These are phyloP conservation scores for Rhizophagus clarus DNA, from an alignment of 192 early-diverging fungal species.

Conservation along the genomic window DNA sequence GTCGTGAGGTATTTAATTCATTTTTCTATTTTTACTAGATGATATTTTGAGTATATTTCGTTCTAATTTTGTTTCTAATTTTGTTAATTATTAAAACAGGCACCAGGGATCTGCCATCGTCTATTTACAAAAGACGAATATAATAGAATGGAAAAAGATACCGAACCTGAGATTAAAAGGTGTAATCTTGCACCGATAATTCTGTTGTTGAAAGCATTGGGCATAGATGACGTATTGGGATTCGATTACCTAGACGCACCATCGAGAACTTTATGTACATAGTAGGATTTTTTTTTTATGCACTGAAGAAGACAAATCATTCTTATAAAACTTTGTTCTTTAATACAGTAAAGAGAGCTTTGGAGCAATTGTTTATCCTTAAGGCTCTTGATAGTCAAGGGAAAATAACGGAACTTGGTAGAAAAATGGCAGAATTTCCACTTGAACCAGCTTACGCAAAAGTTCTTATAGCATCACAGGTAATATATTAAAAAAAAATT, in stretches of 20 bases:
- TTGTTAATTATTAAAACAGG: slow-evolving; percentile 41
- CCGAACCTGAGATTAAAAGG: slow-evolving; percentile 92
- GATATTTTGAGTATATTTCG: background rate
- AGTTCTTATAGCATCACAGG: slow-evolving; percentile 84
- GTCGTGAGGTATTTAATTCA: slow-evolving; percentile 69
- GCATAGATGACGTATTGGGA: slow-evolving; percentile 80
- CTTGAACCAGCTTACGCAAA: slow-evolving; percentile 89
- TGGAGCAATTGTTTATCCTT: slow-evolving; percentile 88
- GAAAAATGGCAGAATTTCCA: slow-evolving; percentile 89
- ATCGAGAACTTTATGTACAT: slow-evolving; percentile 61
- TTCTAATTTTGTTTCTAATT: slow-evolving; percentile 15
- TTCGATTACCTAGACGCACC: slow-evolving; percentile 98
- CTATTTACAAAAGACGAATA: slow-evolving; percentile 89
- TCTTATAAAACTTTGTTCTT: background rate
- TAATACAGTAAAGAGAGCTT: slow-evolving; percentile 67
- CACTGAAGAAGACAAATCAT: background rate
- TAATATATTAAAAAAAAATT: slow-evolving; percentile 26
- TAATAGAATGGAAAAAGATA: slow-evolving; percentile 71
- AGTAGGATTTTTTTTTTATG: background rate
- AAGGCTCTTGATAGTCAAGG: slow-evolving; percentile 86
- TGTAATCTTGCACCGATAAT: slow-evolving; percentile 87
- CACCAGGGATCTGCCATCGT: slow-evolving; percentile 87
- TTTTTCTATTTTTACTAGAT: background rate
- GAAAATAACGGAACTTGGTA: slow-evolving; percentile 72
- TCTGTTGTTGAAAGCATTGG: slow-evolving; percentile 88